Evolutionary conservation across 352 stramenopile genomes (phyloP).

Genomic region (Phytophthora pinifolia): DNA sequence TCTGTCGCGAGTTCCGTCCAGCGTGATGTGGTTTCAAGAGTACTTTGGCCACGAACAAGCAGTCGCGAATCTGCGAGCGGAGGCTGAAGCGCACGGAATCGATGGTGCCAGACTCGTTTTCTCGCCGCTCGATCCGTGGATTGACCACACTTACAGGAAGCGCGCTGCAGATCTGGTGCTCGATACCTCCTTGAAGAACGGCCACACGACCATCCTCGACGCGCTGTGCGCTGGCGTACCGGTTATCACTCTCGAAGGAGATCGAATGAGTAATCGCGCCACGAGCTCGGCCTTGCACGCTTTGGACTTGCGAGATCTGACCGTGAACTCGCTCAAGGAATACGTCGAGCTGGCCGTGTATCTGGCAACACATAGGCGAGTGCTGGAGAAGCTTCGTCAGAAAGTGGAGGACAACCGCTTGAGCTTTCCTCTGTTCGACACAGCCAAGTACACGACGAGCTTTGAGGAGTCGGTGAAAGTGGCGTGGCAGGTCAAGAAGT

Average conservation of each 20-base stretch:
- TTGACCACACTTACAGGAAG: constrained; percentile 79
- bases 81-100: constrained; percentile 57
- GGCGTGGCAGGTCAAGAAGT: constrained; percentile 47
- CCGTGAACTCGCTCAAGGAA: constrained; percentile 73
- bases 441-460: constrained; percentile 41
- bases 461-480: constrained; percentile 53
- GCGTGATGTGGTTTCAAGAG: constrained; percentile 77
- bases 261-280: constrained; percentile 68
- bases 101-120: constrained; percentile 62
- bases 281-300: constrained; percentile 56
- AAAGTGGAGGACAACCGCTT: constrained; percentile 47
- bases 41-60: constrained; percentile 57
- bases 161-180: constrained; percentile 71
- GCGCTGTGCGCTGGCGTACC: constrained; percentile 78
- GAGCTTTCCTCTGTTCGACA: constrained; percentile 68
- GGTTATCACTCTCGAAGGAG: constrained; percentile 65
- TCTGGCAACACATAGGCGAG: constrained; percentile 33
- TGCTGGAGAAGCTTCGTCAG: constrained; percentile 41
- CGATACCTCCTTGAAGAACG: constrained; percentile 85
- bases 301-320: constrained; percentile 52
- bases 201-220: constrained; percentile 82
- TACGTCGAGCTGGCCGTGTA: constrained; percentile 77
- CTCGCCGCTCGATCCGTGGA: constrained; percentile 59
- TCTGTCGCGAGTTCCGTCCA: constrained; percentile 56
- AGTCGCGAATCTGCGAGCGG: constrained; percentile 42